These are phyloP conservation scores for Lentithecium fluviatile DNA, from an alignment of 495 filamentous ascomycete genomes.

Conservation along the genomic window DNA sequence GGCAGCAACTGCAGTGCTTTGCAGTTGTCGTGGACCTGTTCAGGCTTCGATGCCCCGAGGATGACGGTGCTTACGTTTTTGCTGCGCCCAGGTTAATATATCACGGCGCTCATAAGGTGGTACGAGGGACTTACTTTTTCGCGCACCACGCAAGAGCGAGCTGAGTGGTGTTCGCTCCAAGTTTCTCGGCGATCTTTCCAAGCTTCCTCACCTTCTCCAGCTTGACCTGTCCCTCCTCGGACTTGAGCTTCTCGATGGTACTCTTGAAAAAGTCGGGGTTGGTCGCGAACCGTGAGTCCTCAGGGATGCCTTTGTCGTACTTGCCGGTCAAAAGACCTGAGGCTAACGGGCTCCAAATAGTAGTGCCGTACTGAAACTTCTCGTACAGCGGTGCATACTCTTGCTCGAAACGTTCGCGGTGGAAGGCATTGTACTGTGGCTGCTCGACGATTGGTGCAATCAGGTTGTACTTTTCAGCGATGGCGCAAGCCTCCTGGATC, in stretches of 20 bases:
- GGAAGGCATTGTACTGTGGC: conserved; percentile 58
- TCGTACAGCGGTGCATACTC: conserved; percentile 47
- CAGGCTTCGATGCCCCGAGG: conserved; percentile 42
- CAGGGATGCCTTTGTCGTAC: conserved; percentile 48
- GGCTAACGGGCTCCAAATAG: conserved; percentile 46
- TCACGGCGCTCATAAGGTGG: background rate
- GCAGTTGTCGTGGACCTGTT: conserved; percentile 47
- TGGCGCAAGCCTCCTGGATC: conserved; percentile 55
- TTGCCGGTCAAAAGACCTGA: conserved; percentile 47
- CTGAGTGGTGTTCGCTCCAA: conserved; percentile 41
- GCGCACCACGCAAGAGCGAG: conserved; percentile 44
- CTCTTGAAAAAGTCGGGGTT: conserved; percentile 42
- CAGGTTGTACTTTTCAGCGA: conserved; percentile 58
- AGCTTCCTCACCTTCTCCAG: conserved; percentile 48
- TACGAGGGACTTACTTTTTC: conserved; percentile 38
- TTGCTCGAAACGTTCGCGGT: conserved; percentile 54
- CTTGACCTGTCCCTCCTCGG: conserved; percentile 44
- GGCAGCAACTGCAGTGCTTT: conserved; percentile 41
- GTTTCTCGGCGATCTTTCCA: conserved; percentile 42
- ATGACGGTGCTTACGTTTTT: conserved; percentile 47
- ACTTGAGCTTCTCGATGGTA: conserved; percentile 38
- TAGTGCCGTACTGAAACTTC: conserved; percentile 46
- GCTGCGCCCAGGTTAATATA: conserved; percentile 10
- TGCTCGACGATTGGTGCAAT: conserved; percentile 59
- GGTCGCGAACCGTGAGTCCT: conserved; percentile 45